phyloP scores from a whole-genome alignment of 176 grass and related monocot genomes.

The Rhynchospora tenuis region DNA sequence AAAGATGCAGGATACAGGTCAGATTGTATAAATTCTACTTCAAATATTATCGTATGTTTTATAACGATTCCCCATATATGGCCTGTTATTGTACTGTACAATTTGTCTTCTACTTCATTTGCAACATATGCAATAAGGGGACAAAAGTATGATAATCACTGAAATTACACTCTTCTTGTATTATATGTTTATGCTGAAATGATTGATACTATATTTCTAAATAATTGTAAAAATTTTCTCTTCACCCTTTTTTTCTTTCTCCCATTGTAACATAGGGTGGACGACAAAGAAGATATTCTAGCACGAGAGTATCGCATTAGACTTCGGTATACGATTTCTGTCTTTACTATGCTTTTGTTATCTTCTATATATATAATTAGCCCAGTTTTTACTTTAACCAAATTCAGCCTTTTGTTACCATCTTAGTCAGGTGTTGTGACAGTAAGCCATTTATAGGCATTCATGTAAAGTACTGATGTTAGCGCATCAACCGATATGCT shows the following conservation, averaged over 20 bases:
- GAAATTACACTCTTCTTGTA: not conserved
- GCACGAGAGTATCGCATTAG: conserved; percentile 53
- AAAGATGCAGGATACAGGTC: not conserved
- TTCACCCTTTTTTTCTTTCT: not conserved
- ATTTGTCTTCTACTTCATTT: not conserved
- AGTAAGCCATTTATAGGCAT: not conserved
- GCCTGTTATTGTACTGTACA: not conserved
- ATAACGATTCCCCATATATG: not conserved
- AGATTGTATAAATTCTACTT: not conserved
- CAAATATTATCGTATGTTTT: not conserved
- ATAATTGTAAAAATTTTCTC: not conserved
- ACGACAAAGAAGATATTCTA: conserved; percentile 39
- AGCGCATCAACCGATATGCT: no score
- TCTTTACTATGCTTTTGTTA: not conserved
- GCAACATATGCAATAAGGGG: not conserved
- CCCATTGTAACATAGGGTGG: conserved; percentile 21
- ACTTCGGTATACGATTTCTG: conserved; percentile 40
- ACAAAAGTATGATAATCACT: not conserved
- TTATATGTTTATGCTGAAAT: not conserved
- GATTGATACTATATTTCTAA: not conserved
- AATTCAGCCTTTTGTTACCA: not conserved
- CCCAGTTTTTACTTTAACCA: not conserved
- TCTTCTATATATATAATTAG: not conserved
- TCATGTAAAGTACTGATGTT: not conserved
- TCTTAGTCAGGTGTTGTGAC: not conserved